Evolutionary conservation across 2,329 filamentous ascomycete genomes (phyloP).

Genomic region (Cladobotryum mycophilum): DNA sequence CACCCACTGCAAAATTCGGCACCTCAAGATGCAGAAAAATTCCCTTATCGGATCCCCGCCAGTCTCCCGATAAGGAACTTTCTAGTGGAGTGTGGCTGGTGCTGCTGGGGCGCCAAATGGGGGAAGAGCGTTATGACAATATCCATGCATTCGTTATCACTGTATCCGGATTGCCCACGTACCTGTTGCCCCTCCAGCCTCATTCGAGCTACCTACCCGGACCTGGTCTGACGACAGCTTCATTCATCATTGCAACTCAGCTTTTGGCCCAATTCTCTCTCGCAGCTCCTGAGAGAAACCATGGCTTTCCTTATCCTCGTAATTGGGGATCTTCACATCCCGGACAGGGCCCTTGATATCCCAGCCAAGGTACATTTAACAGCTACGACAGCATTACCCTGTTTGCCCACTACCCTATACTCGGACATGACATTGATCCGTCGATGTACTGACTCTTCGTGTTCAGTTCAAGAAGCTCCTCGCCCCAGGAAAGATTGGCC

Average conservation of each 20-base stretch:
- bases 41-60: conserved; percentile 14
- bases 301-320: conserved; percentile 88
- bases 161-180: conserved; percentile 24
- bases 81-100: conserved; percentile 6
- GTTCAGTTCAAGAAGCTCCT: conserved; percentile 77
- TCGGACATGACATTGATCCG: neutral
- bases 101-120: neutral
- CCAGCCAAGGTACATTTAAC: conserved; percentile 65
- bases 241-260: conserved; percentile 1
- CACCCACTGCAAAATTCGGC: conserved; percentile 7
- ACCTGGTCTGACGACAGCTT: neutral
- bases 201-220: conserved; percentile 11
- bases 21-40: conserved; percentile 11
- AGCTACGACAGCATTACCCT: too few relatives aligned
- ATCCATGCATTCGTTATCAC: conserved; percentile 16
- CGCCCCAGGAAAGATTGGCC: conserved; percentile 74
- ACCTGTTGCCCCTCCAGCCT: conserved; percentile 24
- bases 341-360: conserved; percentile 84
- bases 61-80: conserved; percentile 8
- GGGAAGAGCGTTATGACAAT: conserved; percentile 2
- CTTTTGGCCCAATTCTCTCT: neutral
- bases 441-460: neutral
- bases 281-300: conserved; percentile 33
- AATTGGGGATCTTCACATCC: conserved; percentile 90
- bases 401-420: neutral